phyloP scores from a whole-genome alignment of 2,329 filamentous ascomycete genomes.

The Ascochyta pisi region DNA sequence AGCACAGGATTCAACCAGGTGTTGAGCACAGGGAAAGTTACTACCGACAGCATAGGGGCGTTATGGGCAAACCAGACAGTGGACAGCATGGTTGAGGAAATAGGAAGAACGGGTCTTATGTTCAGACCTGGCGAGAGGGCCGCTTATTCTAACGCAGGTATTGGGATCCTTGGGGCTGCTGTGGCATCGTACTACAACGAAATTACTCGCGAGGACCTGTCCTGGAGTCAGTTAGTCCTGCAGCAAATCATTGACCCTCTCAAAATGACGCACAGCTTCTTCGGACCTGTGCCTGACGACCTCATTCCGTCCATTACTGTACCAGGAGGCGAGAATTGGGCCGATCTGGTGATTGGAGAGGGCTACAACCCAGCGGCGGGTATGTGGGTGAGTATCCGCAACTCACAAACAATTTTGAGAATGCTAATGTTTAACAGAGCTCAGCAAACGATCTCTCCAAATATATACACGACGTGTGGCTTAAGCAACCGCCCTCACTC shows the following conservation, averaged over 20 bases:
- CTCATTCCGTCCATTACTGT: constrained; percentile 29
- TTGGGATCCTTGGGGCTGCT: constrained; percentile 37
- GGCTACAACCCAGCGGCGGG: constrained; percentile 43
- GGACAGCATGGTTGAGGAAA: constrained; percentile 26
- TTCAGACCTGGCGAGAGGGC: constrained; percentile 40
- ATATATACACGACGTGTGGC: constrained; percentile 37
- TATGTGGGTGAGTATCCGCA: constrained; percentile 31
- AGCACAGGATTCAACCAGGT: constrained; percentile 41
- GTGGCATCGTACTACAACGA: constrained; percentile 36
- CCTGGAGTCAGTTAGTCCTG: constrained; percentile 33
- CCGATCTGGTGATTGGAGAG: constrained; percentile 33
- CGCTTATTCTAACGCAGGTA: constrained; percentile 40
- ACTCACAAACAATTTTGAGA: neutral
- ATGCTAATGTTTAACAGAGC: constrained; percentile 19
- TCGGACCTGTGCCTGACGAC: constrained; percentile 6
- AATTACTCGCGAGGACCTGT: constrained; percentile 19
- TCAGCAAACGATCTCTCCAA: constrained; percentile 39
- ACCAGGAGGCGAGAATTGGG: constrained; percentile 38
- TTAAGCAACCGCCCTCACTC: constrained; percentile 28
- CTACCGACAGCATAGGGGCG: constrained; percentile 34
- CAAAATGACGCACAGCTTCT: constrained; percentile 21
- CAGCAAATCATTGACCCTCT: constrained; percentile 31
- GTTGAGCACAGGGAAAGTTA: constrained; percentile 29
- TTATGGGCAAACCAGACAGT: constrained; percentile 32
- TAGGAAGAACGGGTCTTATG: constrained; percentile 32